Conservation (phyloP, 2,329 filamentous ascomycete species). For the Trichoderma sp. region DNA sequence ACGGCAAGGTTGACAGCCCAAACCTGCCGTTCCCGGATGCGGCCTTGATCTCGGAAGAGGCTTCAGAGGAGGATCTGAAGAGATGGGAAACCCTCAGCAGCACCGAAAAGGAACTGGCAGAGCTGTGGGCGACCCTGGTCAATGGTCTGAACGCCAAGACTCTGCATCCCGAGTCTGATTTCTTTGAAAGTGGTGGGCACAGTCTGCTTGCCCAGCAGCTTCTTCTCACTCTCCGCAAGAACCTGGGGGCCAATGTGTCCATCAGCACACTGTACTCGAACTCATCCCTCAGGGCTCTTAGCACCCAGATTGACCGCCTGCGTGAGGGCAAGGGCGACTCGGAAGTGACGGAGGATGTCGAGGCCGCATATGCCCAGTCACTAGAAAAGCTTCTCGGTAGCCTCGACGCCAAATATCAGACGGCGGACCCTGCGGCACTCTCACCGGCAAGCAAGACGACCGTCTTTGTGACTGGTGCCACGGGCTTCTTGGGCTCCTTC, state of each 20-base stretch:
- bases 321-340: conserved; percentile 27
- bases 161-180: conserved; percentile 43
- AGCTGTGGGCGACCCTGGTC: conserved; percentile 72
- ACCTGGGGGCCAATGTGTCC: conserved; percentile 30
- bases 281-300: conserved; percentile 31
- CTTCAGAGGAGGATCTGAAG: conserved; percentile 38
- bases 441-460: conserved; percentile 42
- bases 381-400: conserved; percentile 49
- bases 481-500: conserved; percentile 74
- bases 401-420: conserved; percentile 44
- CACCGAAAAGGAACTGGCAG: conserved; percentile 42
- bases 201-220: conserved; percentile 66
- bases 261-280: conserved; percentile 35
- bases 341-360: conserved; percentile 40
- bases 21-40: conserved; percentile 78
- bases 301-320: conserved; percentile 32
- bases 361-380: conserved; percentile 53
- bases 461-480: conserved; percentile 83
- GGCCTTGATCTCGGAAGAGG: conserved; percentile 54
- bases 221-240: conserved; percentile 56
- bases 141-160: conserved; percentile 64
- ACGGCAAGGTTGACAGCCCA: conserved; percentile 78
- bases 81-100: conserved; percentile 50
- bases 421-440: conserved; percentile 37
- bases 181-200: conserved; percentile 43